Percentiles rank a stretch among this genome's conserved stretches.
Evolutionary conservation across 495 filamentous ascomycete genomes (phyloP).

Genomic region (Entonaema liquescens): DNA sequence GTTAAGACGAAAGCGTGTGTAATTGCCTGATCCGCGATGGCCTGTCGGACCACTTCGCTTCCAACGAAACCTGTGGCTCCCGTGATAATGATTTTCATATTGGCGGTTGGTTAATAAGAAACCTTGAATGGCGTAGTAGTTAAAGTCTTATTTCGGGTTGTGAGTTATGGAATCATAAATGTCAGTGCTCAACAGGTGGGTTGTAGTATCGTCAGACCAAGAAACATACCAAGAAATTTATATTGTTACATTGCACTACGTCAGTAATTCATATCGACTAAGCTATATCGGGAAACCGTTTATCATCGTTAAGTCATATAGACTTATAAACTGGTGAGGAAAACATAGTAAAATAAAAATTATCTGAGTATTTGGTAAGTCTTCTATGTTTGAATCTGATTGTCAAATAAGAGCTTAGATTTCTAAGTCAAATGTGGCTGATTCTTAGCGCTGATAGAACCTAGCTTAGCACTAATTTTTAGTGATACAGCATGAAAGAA

Average conservation of each 20-base stretch:
- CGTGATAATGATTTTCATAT: constrained; percentile 62
- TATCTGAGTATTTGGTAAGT: background rate
- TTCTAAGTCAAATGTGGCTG: background rate
- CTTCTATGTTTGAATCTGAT: background rate
- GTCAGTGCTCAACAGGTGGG: background rate
- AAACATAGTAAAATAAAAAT: background rate
- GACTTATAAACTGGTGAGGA: background rate
- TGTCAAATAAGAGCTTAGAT: background rate
- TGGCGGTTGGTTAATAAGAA: background rate
- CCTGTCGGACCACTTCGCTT: constrained; percentile 56
- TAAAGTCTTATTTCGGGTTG: background rate
- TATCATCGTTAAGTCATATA: background rate
- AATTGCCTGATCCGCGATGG: constrained; percentile 54
- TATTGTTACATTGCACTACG: background rate
- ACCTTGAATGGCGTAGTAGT: background rate
- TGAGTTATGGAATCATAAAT: too few relatives aligned
- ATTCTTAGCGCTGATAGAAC: background rate
- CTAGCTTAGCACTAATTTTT: background rate
- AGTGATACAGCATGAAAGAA: background rate
- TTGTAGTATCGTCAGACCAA: constrained; percentile 2
- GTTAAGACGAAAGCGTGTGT: constrained; percentile 60
- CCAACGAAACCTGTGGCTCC: constrained; percentile 65
- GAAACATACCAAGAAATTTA: too few relatives aligned
- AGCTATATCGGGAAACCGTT: background rate
- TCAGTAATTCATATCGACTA: background rate